phyloP scores from a whole-genome alignment of 345 rosid species.

The Murraya paniculata region DNA sequence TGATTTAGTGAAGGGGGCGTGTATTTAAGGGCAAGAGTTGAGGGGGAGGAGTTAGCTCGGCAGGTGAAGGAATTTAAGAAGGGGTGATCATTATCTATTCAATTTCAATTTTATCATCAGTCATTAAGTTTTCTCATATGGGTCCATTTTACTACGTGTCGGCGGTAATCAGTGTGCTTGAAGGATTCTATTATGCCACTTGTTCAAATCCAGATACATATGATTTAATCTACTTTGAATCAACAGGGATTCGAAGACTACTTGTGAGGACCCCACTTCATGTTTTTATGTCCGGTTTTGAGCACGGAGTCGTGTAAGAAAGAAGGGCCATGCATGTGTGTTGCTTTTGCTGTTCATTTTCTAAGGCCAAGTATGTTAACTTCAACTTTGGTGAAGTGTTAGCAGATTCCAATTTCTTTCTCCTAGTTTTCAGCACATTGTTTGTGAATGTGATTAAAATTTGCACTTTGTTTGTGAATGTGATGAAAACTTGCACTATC shows the following conservation, averaged over 20 bases:
- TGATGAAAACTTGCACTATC: not conserved
- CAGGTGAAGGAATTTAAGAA: constrained; percentile 11
- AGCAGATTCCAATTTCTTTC: no score
- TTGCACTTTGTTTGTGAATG: not conserved
- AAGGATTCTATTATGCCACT: not conserved
- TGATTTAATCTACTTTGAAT: not conserved
- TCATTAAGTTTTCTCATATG: not conserved
- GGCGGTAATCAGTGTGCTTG: not conserved
- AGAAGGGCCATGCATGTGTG: not conserved
- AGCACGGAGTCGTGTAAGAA: not conserved
- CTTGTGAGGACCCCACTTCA: not conserved
- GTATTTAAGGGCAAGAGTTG: not conserved
- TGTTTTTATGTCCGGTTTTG: not conserved
- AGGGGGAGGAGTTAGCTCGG: not conserved
- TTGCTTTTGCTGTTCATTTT: not conserved
- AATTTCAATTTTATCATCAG: not conserved
- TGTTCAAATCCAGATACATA: not conserved
- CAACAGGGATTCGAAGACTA: not conserved
- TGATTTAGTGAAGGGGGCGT: not conserved
- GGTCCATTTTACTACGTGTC: constrained; percentile 4
- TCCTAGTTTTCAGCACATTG: not conserved
- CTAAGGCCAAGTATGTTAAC: not conserved
- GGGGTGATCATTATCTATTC: not conserved
- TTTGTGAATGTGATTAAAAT: not conserved
- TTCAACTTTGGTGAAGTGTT: not conserved